Base-by-base conservation (phyloP, 2,329 filamentous ascomycete genomes). In the Fusarium cyanostomum region DNA sequence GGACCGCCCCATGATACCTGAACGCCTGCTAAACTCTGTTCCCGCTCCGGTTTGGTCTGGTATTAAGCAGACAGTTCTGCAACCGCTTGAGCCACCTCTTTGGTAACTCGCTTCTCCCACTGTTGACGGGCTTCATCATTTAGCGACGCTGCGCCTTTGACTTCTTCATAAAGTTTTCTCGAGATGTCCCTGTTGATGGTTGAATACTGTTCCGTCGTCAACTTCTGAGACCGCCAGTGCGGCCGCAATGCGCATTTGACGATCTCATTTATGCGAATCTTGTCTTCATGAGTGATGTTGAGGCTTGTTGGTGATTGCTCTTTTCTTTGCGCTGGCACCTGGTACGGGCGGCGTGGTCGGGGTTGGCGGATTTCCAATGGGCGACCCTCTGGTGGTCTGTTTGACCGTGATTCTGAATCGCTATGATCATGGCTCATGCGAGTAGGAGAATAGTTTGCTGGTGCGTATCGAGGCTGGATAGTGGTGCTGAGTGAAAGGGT, bases 171-270 rank as follows among this genome's bases (percentile, higher is more conserved):
- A 56, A 99, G 81, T 78, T 90, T 91, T 56, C 92, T 89, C 37
- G 92, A 97, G 30, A 98, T 89, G 59, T 91, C 89, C 62, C 93
- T 89, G 74, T 98, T 98, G 77, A 98, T 97, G 54, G 88, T 87
- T 3, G 92, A 94, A 75, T 96, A 99, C 76, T 97, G 90, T 58
- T 97, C 92, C 67, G 93, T 92, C 15, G 89, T 92, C 61, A 98
- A 84, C 62, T 89, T 86, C 68, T 90, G 89, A 37, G 89, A 89
- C 62, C 89, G 86, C 82, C 94, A 98, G 66, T 92, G 86, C 28
- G 94, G 92, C 68, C 92, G 91, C 38, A 99, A 81, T 7, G 91
- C 92, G 37, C 84, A 82, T 64, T 92, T 91, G 68, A 98, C 95
- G 78, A 98, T 92, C 68, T 89, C 89, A 73, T 93, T 94, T 64